phyloP scores from a whole-genome alignment of 108 stramenopile species.

The Nitzschia inconspicua region DNA sequence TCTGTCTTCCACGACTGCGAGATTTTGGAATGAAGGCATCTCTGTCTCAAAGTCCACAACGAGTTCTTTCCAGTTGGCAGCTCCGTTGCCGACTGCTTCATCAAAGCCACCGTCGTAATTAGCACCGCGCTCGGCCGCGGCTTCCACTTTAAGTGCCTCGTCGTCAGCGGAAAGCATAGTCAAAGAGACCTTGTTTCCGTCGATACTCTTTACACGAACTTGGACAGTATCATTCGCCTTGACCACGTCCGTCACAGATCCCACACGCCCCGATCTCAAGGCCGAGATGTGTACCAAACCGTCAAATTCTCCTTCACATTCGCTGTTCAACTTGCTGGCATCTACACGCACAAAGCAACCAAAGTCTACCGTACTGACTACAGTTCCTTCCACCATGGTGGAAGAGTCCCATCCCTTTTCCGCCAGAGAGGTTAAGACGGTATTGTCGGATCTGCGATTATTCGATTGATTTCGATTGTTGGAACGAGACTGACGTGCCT shows the following conservation, averaged over 20 bases:
- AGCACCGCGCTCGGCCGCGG: constrained; percentile 2
- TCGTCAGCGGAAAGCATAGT: constrained; percentile 83
- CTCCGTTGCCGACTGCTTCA: constrained; percentile 39
- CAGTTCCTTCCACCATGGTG: constrained; percentile 85
- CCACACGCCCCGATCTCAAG: constrained; percentile 58
- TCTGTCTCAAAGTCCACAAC: constrained; percentile 44
- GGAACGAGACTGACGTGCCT: constrained; percentile 41
- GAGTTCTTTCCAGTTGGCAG: constrained; percentile 81
- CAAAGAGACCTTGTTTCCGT: constrained; percentile 65
- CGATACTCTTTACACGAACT: constrained; percentile 73
- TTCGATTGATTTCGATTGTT: constrained; percentile 7
- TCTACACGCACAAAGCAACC: constrained; percentile 92
- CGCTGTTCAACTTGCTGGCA: constrained; percentile 57
- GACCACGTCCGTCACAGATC: constrained; percentile 56
- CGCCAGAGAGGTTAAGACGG: constrained; percentile 47
- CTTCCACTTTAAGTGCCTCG: constrained; percentile 46
- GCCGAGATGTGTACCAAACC: constrained; percentile 87
- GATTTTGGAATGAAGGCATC: constrained; percentile 63
- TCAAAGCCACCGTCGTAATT: constrained; percentile 11
- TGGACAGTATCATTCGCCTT: constrained; percentile 74
- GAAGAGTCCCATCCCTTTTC: constrained; percentile 77
- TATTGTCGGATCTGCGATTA: constrained; percentile 57
- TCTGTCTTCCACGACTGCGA: constrained; percentile 54
- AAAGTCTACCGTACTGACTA: constrained; percentile 86
- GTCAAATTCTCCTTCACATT: constrained; percentile 75